Evolutionary conservation across 2,329 filamentous ascomycete genomes (phyloP).

Genomic region (Leptographium lundbergii): DNA sequence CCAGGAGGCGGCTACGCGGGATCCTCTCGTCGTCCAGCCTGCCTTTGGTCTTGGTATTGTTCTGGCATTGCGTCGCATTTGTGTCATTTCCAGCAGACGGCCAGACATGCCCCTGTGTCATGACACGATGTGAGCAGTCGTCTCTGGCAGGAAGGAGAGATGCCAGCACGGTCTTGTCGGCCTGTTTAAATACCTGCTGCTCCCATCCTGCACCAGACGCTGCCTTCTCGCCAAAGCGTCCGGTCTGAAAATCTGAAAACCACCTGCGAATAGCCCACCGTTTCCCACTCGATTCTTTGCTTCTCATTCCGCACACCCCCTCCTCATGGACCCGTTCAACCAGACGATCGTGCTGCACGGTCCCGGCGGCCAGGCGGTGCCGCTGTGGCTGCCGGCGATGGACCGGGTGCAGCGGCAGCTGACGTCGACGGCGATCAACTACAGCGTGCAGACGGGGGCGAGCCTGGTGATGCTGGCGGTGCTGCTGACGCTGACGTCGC

Average conservation of each 20-base stretch:
- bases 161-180: background rate
- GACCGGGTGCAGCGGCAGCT: background rate
- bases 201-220: background rate
- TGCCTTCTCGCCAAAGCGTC: background rate
- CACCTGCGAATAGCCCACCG: no score
- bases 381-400: constrained; percentile 7
- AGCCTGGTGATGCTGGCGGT: constrained; percentile 51
- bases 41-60: background rate
- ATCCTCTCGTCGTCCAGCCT: background rate
- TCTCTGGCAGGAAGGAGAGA: no score
- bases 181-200: background rate
- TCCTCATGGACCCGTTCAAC: constrained; percentile 4
- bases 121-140: background rate
- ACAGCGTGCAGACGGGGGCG: constrained; percentile 13
- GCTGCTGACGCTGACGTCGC: constrained; percentile 53
- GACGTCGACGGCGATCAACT: constrained; percentile 10
- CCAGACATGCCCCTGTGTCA: background rate
- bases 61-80: background rate
- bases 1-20: background rate
- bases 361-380: background rate
- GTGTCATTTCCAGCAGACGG: background rate
- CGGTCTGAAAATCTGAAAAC: no score
- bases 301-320: no score
- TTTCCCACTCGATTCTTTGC: no score
- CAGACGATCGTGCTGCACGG: constrained; percentile 9